Evolutionary conservation across 1,139 yeast species (phyloP).

Genomic region (Scheffersomyces parashehatae): DNA sequence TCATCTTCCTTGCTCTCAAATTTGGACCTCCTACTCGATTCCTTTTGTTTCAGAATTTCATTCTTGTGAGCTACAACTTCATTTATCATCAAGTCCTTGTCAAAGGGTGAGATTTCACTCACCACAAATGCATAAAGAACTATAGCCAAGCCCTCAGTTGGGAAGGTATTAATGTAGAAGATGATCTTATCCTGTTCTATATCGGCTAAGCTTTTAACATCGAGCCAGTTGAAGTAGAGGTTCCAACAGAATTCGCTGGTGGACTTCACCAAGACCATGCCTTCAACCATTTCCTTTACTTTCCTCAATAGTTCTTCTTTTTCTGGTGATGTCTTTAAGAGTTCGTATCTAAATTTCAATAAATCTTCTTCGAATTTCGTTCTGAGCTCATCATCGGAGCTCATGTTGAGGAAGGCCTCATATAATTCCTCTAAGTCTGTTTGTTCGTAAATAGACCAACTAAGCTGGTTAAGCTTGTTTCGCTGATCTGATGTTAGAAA

Average conservation of each 20-base stretch:
- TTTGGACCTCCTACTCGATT: slow-evolving; percentile 2
- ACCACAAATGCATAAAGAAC: slow-evolving; percentile 58
- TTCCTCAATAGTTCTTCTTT: slow-evolving; percentile 33
- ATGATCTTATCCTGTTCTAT: slow-evolving; percentile 50
- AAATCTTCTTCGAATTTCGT: slow-evolving; percentile 58
- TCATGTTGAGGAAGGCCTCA: slow-evolving; percentile 55
- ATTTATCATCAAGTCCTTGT: slow-evolving; percentile 20
- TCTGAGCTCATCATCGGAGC: slow-evolving; percentile 64
- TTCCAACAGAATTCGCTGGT: slow-evolving; percentile 69
- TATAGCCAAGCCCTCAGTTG: slow-evolving; percentile 62
- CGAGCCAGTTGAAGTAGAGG: slow-evolving; percentile 74
- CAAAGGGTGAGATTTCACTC: slow-evolving; percentile 70
- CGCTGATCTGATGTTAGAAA: slow-evolving; percentile 32
- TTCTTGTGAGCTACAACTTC: slow-evolving; percentile 7
- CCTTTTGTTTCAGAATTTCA: slow-evolving; percentile 6
- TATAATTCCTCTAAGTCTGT: slow-evolving; percentile 58
- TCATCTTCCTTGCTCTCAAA: slow-evolving; percentile 8
- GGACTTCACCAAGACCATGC: slow-evolving; percentile 69
- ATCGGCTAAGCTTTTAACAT: slow-evolving; percentile 49
- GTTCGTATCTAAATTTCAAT: slow-evolving; percentile 56
- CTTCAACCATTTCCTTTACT: slow-evolving; percentile 62
- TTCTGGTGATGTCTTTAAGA: slow-evolving; percentile 50
- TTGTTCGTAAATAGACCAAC: slow-evolving; percentile 50
- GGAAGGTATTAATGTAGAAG: slow-evolving; percentile 57
- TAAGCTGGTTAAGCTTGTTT: slow-evolving; percentile 36